Base-by-base conservation (phyloP, 805 yeast genomes). In the baker's yeast (Saccharomyces cerevisiae) region DNA sequence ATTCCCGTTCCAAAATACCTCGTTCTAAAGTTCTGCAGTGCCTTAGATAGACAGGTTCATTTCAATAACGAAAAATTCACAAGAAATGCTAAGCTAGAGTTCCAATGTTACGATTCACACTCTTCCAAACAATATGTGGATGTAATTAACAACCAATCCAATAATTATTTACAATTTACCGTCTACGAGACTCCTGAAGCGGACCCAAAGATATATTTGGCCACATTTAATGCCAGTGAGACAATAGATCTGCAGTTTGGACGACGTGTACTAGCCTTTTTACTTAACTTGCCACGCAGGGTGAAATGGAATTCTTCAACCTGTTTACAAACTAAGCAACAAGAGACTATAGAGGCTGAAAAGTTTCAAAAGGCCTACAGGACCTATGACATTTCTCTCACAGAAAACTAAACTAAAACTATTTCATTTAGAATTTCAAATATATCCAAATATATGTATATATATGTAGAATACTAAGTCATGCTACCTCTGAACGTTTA, bases 201-300 rank as follows among this genome's bases (percentile, higher is more conserved):
- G 3, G 56, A 56, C 26, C 72, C 73, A 8, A 66, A 61, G n/a
- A 63, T 70, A 9, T 71, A 61, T 53, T 46, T 73, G 2, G 64
- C 73, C 30, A 55, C 62, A 1, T 72, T 72, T 48, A 64, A 66
- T 0, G 57, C 62, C 3, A 63, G 64, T 2, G 74, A 74, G 51
- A 59, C 76, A 11, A 70, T 89, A 8, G 97, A 91, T 66, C 69
- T 89, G 13, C 96, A 88, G 60, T 87, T 91, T 62, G 96, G 96
- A 1, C 75, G 97, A 66, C 77, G 89, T 62, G 90, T 87, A 0
- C 62, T 88, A 29, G 91, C 96, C 0, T 75, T 76, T 57, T 69
- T 84, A 2, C 64, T 90, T 50, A 80, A 76, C 47, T 72, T 79
- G 14, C 84, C 85, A 2, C 83, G 82, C 51, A 74, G 90, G 57